Evolutionary conservation across 805 yeast genomes (phyloP).

Genomic region (Sugiyamaella floridensis): DNA sequence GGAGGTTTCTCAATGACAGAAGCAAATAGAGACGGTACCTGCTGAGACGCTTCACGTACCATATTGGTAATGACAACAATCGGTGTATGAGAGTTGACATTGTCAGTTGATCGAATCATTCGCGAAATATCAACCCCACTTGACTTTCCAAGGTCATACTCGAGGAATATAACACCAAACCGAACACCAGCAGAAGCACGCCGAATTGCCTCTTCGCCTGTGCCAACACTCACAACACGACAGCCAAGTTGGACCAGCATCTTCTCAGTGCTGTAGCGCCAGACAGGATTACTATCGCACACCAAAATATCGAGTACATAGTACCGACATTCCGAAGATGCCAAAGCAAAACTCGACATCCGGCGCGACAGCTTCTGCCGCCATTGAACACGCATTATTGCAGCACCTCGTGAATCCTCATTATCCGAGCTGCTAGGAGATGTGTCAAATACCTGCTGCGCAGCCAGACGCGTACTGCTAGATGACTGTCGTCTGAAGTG

Average conservation of each 20-base stretch:
- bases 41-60: conserved; percentile 43
- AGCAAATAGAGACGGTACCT: conserved; percentile 40
- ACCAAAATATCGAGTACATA: conserved; percentile 56
- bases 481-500: conserved; percentile 15
- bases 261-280: conserved; percentile 58
- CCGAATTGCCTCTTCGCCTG: conserved; percentile 77
- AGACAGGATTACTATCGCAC: conserved; percentile 83
- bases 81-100: conserved; percentile 71
- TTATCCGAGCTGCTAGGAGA: conserved; percentile 56
- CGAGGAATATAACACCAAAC: conserved; percentile 78
- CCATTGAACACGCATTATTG: conserved; percentile 38
- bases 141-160: conserved; percentile 57
- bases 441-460: conserved; percentile 22
- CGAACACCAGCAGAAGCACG: conserved; percentile 75
- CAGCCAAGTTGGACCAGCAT: conserved; percentile 67
- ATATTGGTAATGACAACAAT: conserved; percentile 69
- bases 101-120: conserved; percentile 65
- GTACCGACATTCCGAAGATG: conserved; percentile 2
- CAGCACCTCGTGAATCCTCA: conserved; percentile 48
- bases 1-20: conserved; percentile 71
- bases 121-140: conserved; percentile 73
- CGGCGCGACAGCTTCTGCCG: conserved; percentile 44
- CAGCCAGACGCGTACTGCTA: conserved; percentile 2
- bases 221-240: conserved; percentile 65
- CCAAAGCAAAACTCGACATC: conserved; percentile 16